Conservation (phyloP, 2,329 filamentous ascomycete genomes). For the Epichloe festucae region DNA sequence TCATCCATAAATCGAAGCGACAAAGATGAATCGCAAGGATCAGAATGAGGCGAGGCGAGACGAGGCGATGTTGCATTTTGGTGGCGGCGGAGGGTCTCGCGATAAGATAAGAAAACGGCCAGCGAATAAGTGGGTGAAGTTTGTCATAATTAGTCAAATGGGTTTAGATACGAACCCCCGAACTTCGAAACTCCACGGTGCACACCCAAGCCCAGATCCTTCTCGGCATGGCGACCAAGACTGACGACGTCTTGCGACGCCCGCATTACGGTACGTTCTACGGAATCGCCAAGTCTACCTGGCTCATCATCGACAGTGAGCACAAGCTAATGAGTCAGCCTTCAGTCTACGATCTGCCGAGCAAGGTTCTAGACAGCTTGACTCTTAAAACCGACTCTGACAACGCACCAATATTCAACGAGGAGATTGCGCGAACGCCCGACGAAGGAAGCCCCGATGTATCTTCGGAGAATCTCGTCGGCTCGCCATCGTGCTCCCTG, state of each 20-base stretch:
- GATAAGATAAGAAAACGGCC: not conserved
- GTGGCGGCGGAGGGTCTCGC: not conserved
- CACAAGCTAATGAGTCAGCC: slow-evolving; percentile 2
- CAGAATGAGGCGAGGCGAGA: too few relatives aligned
- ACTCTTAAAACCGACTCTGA: slow-evolving; percentile 29
- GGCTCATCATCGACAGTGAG: not conserved
- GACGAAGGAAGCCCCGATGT: slow-evolving; percentile 12
- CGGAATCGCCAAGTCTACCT: not conserved
- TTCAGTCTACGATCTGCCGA: slow-evolving; percentile 70
- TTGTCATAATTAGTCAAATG: not conserved
- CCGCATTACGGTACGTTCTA: slow-evolving; percentile 36
- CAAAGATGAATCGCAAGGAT: not conserved
- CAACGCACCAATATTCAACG: slow-evolving; percentile 9
- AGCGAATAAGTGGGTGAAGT: not conserved
- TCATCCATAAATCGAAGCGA: not conserved
- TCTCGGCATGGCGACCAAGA: slow-evolving; percentile 7
- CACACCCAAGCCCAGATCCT: not conserved
- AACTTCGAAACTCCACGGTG: too few relatives aligned
- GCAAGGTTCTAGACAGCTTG: slow-evolving; percentile 57
- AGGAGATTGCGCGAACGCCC: slow-evolving; percentile 13
- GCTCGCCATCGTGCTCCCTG: slow-evolving; percentile 66
- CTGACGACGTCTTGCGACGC: slow-evolving; percentile 33
- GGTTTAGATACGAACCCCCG: not conserved
- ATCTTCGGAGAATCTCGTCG: slow-evolving; percentile 29
- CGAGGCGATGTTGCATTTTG: not conserved